These are phyloP conservation scores for Wickerhamomyces strasburgensis DNA, from an alignment of 805 yeast genomes.

Conservation along the genomic window DNA sequence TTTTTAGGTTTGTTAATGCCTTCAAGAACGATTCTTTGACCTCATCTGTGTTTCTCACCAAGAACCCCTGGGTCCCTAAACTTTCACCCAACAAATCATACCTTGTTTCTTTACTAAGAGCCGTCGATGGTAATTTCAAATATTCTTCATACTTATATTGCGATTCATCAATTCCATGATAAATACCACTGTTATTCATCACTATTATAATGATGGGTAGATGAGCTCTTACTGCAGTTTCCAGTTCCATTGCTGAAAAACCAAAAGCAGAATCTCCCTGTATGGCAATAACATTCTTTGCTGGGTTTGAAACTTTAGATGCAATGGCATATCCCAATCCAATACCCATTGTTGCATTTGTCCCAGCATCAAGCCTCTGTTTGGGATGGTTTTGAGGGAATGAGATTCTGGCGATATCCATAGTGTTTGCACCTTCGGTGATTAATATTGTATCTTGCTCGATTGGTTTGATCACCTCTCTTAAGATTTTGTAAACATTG, in stretches of 20 bases:
- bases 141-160: conserved; percentile 22
- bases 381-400: conserved; percentile 50
- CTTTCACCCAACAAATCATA: conserved; percentile 53
- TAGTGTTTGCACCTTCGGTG: conserved; percentile 74
- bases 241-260: conserved; percentile 68
- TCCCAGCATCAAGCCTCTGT: conserved; percentile 64
- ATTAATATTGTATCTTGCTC: conserved; percentile 38
- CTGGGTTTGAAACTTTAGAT: conserved; percentile 43
- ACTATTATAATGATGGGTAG: conserved; percentile 54
- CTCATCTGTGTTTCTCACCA: conserved; percentile 38
- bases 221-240: conserved; percentile 53
- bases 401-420: conserved; percentile 64
- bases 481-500: conserved; percentile 45
- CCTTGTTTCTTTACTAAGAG: conserved; percentile 48
- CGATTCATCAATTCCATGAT: conserved; percentile 50
- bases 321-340: conserved; percentile 70
- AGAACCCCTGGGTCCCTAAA: conserved; percentile 52
- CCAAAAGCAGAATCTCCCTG: conserved; percentile 81
- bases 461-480: conserved; percentile 32
- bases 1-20: conserved; percentile 30
- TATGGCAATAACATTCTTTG: conserved; percentile 46
- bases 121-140: conserved; percentile 49
- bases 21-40: conserved; percentile 30
- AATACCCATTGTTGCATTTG: conserved; percentile 75
- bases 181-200: conserved; percentile 73